These are phyloP conservation scores for Priceomyces haplophilus DNA, from an alignment of 805 yeast species.

Conservation along the genomic window DNA sequence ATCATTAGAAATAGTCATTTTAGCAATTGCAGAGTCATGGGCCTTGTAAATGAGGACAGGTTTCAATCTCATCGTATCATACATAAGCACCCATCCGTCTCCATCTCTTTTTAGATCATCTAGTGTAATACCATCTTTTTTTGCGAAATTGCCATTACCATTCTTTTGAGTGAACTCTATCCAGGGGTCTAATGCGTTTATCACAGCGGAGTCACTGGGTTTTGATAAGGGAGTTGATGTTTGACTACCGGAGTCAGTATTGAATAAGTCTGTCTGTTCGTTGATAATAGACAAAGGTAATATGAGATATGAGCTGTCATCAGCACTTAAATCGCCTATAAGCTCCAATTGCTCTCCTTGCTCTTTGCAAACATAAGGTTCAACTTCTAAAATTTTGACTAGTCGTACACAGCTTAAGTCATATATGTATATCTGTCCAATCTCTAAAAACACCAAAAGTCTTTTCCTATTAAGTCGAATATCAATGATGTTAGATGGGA, in stretches of 20 bases:
- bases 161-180: constrained; percentile 28
- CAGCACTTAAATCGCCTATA: constrained; percentile 36
- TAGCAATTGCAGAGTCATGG: constrained; percentile 35
- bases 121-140: constrained; percentile 19
- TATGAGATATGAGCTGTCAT: constrained; percentile 33
- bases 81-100: constrained; percentile 39
- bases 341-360: constrained; percentile 13
- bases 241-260: constrained; percentile 12
- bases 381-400: constrained; percentile 41
- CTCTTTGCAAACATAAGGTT: constrained; percentile 8
- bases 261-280: constrained; percentile 32
- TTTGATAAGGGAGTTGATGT: constrained; percentile 8
- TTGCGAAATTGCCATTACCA: constrained; percentile 9
- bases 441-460: constrained; percentile 65
- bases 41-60: constrained; percentile 38
- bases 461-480: constrained; percentile 81
- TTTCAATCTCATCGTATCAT: constrained; percentile 33
- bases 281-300: constrained; percentile 30
- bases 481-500: constrained; percentile 70
- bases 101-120: constrained; percentile 24
- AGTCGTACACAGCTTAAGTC: constrained; percentile 89
- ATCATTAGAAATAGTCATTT: constrained; percentile 27
- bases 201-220: constrained; percentile 19
- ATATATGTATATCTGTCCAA: constrained; percentile 81
- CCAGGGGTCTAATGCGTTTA: constrained; percentile 15